Evolutionary conservation across 768 basidiomycete genomes (phyloP).

Genomic region (Pleurotus eryngii): DNA sequence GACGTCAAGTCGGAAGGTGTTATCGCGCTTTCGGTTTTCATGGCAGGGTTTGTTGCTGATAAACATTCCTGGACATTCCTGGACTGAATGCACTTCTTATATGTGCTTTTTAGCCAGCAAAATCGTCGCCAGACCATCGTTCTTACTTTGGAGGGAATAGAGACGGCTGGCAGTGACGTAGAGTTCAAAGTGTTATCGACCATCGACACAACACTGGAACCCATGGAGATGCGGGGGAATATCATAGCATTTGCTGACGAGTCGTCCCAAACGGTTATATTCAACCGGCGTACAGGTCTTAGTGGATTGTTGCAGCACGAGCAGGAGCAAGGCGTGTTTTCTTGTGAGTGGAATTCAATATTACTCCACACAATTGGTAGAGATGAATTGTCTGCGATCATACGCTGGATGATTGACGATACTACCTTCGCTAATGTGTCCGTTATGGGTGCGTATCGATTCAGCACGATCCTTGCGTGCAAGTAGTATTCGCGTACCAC

Average conservation of each 20-base stretch:
- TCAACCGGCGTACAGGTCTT: slow-evolving; percentile 49
- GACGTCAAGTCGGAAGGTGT: slow-evolving; percentile 41
- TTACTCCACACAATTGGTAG: too few relatives aligned
- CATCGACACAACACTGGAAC: slow-evolving; percentile 40
- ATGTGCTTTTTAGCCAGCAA: neutral
- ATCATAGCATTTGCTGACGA: slow-evolving; percentile 55
- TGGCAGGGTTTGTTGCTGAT: slow-evolving; percentile 39
- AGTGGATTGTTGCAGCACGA: slow-evolving; percentile 44
- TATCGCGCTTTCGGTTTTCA: slow-evolving; percentile 48
- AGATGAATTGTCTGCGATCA: too few relatives aligned
- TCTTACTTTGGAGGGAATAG: slow-evolving; percentile 20
- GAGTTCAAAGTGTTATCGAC: slow-evolving; percentile 28
- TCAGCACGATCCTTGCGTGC: slow-evolving; percentile 49
- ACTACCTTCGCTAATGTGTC: neutral
- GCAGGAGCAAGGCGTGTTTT: slow-evolving; percentile 22
- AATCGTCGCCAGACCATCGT: slow-evolving; percentile 27
- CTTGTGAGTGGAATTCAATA: slow-evolving; percentile 23
- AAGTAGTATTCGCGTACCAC: slow-evolving; percentile 44
- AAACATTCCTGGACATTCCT: neutral
- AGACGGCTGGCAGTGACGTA: slow-evolving; percentile 8
- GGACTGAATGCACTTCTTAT: slow-evolving; percentile 2
- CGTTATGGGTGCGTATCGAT: neutral
- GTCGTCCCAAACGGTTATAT: slow-evolving; percentile 44
- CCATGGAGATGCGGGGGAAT: slow-evolving; percentile 47
- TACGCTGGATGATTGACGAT: too few relatives aligned